Percentiles rank a stretch among this genome's conserved stretches.
phyloP scores from a whole-genome alignment of 2,329 filamentous ascomycete genomes.

The Monascus ruber region DNA sequence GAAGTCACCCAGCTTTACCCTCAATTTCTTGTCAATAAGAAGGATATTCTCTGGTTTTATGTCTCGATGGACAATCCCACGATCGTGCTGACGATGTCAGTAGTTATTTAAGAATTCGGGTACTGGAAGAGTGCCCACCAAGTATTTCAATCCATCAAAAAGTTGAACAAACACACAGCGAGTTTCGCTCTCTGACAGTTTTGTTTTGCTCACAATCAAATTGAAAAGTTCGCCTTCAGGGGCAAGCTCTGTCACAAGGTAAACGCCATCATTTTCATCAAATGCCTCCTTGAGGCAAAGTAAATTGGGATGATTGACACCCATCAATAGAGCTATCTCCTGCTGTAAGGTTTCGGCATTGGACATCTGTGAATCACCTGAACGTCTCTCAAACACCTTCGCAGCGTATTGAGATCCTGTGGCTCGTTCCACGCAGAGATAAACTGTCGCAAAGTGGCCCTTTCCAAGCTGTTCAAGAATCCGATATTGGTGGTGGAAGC shows the following conservation, averaged over 20 bases:
- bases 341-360: constrained; percentile 82
- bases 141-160: constrained; percentile 87
- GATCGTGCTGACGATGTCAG: constrained; percentile 59
- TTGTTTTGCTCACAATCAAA: constrained; percentile 81
- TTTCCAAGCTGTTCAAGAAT: constrained; percentile 79
- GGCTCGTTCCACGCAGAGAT: constrained; percentile 75
- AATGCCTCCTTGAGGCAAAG: constrained; percentile 92
- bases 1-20: constrained; percentile 90
- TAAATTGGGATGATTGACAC: constrained; percentile 89
- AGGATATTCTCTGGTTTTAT: constrained; percentile 98
- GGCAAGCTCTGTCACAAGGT: constrained; percentile 81
- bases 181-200: constrained; percentile 71
- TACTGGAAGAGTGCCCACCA: constrained; percentile 48
- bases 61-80: constrained; percentile 92
- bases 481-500: constrained; percentile 77
- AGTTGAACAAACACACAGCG: constrained; percentile 82
- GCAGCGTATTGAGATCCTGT: constrained; percentile 78
- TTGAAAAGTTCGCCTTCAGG: constrained; percentile 94
- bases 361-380: constrained; percentile 69
- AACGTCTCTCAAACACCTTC: constrained; percentile 83
- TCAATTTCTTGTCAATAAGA: constrained; percentile 69
- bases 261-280: constrained; percentile 80
- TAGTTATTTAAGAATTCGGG: constrained; percentile 1
- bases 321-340: constrained; percentile 92
- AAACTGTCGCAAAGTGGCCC: constrained; percentile 90